Evolutionary conservation across 768 basidiomycete species (phyloP), one percentile per base, ranked within the genome.

Genomic region (Hygrocybe coccinea): DNA sequence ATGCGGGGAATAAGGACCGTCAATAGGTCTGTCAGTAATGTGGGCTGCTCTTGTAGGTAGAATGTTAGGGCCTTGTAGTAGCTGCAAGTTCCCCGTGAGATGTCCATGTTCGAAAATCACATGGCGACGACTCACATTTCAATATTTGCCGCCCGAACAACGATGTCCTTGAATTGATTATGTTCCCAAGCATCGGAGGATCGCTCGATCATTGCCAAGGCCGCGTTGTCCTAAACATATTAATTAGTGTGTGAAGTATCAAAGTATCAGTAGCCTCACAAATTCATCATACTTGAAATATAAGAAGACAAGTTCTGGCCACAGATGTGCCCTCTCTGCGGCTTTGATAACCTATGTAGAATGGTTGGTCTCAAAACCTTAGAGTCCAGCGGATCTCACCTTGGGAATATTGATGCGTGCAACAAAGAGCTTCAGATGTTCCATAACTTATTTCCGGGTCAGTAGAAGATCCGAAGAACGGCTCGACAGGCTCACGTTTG

Each of bases 141-240:
- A 59, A 98, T 83, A 65, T 99, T 99, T 47, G 97, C 95, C 19
- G 89, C 95, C 57, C 95, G 90, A 66, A 97, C 91, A 54, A 97
- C 82, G 55, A 97, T 87, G 63, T 98, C 97, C 80, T 98, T 98
- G 86, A 99, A 99, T 70, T 97, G 95, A 65, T 92, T 95, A 75
- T 99, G 97, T 55, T 99, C 97, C 95, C 95, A 99, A 48, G 94
- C 93, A 71, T 97, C 93, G n/a, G 91, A 83, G 1, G 97, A 91
- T 17, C 95, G 87, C 70, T 99, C 97, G 69, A 98, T 97, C 95
- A 98, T 99, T 3, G 94, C 92, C 61, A 98, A 78, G 36, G 95
- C 91, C 33, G 97, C 95, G 65, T 99, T 98, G 69, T 98, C 97
- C 84, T 92, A 38, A 0, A 59, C 25, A 54, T 61, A 41, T 25